Evolutionary conservation across 768 basidiomycete genomes (phyloP).

Genomic region (Serpula lacrymans): DNA sequence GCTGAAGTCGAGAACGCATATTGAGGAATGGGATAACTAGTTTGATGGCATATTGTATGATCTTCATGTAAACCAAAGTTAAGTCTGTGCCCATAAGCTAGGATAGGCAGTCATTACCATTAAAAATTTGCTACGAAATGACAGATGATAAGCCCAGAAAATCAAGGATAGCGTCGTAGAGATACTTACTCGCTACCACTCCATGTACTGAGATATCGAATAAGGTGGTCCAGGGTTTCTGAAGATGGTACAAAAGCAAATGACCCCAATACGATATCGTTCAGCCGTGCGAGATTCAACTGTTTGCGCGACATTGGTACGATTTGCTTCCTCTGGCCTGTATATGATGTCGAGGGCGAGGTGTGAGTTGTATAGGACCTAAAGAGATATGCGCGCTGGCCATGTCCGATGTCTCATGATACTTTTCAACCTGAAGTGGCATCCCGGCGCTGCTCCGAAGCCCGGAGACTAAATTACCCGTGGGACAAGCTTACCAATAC

Average conservation of each 20-base stretch:
- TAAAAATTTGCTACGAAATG: conserved; percentile 61
- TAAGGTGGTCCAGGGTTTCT: conserved; percentile 65
- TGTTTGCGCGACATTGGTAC: conserved; percentile 51
- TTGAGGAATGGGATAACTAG: conserved; percentile 63
- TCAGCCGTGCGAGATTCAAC: conserved; percentile 44
- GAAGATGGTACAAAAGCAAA: conserved; percentile 59
- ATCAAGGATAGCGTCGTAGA: conserved; percentile 5
- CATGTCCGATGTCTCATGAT: not conserved
- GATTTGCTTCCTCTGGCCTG: too few relatives aligned
- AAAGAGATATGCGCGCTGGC: too few relatives aligned
- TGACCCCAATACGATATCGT: conserved; percentile 60
- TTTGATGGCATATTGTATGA: conserved; percentile 73
- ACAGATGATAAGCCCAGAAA: conserved; percentile 1
- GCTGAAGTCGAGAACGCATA: conserved; percentile 65
- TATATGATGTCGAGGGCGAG: conserved; percentile 5
- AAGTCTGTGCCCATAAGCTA: not conserved
- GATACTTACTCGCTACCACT: conserved; percentile 78
- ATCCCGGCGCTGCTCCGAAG: not conserved
- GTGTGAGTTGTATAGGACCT: conserved; percentile 34
- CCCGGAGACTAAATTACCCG: conserved; percentile 1
- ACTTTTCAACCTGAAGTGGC: not conserved
- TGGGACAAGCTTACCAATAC: not conserved
- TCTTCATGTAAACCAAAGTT: conserved; percentile 34
- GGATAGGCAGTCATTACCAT: conserved; percentile 42
- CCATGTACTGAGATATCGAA: conserved; percentile 79